Evolutionary conservation across 805 yeast species (phyloP).

Genomic region (Barnettozyma californica): DNA sequence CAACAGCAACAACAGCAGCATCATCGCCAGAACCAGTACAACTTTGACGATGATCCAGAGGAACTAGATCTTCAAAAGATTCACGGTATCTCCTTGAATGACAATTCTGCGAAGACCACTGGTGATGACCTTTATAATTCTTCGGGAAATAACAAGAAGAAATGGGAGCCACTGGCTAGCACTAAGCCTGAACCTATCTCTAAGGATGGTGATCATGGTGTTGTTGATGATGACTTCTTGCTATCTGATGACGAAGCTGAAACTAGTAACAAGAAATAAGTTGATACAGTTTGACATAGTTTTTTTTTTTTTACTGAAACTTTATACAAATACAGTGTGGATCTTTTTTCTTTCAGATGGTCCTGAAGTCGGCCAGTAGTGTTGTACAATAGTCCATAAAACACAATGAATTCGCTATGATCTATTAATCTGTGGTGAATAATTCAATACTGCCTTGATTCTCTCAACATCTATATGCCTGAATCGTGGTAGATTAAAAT

Average conservation of each 20-base stretch:
- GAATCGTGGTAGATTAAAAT: too few relatives aligned
- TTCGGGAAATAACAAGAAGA: constrained; percentile 18
- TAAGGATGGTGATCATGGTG: constrained; percentile 7
- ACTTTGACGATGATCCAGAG: constrained; percentile 50
- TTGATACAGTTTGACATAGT: background rate
- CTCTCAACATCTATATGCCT: too few relatives aligned
- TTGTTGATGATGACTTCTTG: constrained; percentile 40
- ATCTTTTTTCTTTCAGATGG: too few relatives aligned
- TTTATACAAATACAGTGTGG: background rate
- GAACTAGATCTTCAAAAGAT: constrained; percentile 44
- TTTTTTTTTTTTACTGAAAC: too few relatives aligned
- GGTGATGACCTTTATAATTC: constrained; percentile 24
- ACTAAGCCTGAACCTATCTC: constrained; percentile 26
- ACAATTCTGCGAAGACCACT: constrained; percentile 29
- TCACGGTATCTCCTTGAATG: constrained; percentile 41
- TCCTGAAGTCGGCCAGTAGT: too few relatives aligned
- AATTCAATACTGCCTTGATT: too few relatives aligned
- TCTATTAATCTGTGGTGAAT: too few relatives aligned
- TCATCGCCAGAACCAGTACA: constrained; percentile 20
- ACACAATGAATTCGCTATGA: too few relatives aligned
- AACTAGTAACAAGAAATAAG: background rate
- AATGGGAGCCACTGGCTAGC: constrained; percentile 38
- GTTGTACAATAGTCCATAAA: too few relatives aligned
- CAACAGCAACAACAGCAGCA: constrained; percentile 13
- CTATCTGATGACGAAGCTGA: constrained; percentile 24